Base-by-base conservation (phyloP, 2,329 filamentous ascomycete species). In the Colletotrichum coccodes region DNA sequence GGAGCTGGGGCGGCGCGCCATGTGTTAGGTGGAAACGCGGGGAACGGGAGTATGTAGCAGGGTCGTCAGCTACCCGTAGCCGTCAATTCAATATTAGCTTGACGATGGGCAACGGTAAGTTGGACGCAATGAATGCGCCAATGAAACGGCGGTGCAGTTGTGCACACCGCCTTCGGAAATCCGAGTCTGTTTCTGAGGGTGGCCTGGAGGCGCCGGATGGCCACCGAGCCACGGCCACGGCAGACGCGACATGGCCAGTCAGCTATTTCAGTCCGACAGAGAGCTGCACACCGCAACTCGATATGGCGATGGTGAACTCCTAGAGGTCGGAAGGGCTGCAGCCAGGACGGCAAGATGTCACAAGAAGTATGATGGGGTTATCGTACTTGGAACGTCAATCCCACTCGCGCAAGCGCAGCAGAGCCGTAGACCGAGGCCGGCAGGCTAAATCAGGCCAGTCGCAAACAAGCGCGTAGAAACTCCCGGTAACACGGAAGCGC, bases 21-120 rank as follows among this genome's bases (percentile, higher is more conserved):
- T 69, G 61, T 66, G 62, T 21, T 44, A 49, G 58, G 53, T 60
- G 57, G 57, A 63, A 67, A 70, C 58, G 67, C 63, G 67, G 67
- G 67, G 63, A 53, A 68, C 42, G 44, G 23, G 52, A 59, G 23
- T 14, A 32, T 26, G 47, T 38, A 34, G 23, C 30, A 47, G 7
- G 18, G 47, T 50, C 40, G 42, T 54, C 36, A 65, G 61, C 54
- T 65, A 57, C 53, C 21, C 53, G 61, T 21, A 47, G 42, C 21
- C 38, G 52, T 28, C 38, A 50, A 49, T 32, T 36, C 40, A 60
- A 60, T 42, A 50, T 30, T 56, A 40, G 62, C 42, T 65, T 44
- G 38, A 49, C 56, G 54, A 60, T 16, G 34, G 30, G 42, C 54
- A 59, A 26, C 18, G 16, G 21, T n/a, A 59, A 23, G 36, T 26